A percentile compares a stretch with the other conserved stretches of the same genome.
Conservation (phyloP, 257 asterid species). For the Solanum clarkiae region DNA sequence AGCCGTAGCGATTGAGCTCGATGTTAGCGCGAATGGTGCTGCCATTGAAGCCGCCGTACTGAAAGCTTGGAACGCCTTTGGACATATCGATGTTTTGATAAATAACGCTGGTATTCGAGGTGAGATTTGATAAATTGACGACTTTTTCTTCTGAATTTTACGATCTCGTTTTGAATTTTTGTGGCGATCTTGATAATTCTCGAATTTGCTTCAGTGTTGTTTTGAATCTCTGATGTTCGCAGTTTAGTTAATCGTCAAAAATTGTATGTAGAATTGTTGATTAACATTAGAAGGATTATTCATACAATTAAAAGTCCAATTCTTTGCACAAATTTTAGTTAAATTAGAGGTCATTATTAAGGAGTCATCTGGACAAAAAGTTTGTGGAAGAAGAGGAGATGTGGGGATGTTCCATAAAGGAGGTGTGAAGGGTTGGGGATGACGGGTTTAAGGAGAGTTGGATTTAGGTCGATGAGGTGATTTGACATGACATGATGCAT, state of each 20-base stretch:
- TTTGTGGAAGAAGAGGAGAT: neutral
- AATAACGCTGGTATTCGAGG: slow-evolving; percentile 74
- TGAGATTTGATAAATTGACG: neutral
- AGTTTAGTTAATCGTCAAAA: neutral
- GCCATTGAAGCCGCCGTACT: slow-evolving; percentile 27
- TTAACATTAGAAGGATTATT: neutral
- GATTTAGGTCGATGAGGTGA: neutral
- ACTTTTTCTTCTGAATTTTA: neutral
- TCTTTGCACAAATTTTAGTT: neutral
- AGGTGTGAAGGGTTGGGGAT: neutral
- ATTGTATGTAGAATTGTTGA: neutral
- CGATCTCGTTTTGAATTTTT: neutral
- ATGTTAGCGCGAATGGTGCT: slow-evolving; percentile 20
- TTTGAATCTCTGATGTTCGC: neutral
- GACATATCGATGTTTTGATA: slow-evolving; percentile 43
- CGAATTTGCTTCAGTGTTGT: neutral
- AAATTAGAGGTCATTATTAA: neutral
- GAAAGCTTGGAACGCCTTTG: slow-evolving; percentile 58
- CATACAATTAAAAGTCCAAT: neutral
- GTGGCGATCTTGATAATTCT: neutral
- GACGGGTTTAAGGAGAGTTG: neutral
- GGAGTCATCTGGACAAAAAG: neutral
- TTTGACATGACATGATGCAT: neutral
- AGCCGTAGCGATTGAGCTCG: slow-evolving; percentile 62
- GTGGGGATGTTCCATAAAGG: neutral